Evolutionary conservation across 768 basidiomycete species (phyloP).

Genomic region (Pisolithus tinctorius): DNA sequence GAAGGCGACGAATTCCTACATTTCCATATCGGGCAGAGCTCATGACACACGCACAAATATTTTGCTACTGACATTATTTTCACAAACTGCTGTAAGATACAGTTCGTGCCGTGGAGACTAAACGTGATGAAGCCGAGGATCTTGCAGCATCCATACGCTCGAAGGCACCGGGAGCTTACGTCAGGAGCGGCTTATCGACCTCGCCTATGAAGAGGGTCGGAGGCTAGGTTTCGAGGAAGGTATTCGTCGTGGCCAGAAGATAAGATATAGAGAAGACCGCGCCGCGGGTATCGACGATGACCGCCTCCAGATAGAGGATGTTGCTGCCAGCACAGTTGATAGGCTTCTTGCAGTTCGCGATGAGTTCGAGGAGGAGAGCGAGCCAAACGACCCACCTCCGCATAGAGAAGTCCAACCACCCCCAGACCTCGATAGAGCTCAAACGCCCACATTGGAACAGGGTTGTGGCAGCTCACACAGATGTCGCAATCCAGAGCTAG

Average conservation of each 20-base stretch:
- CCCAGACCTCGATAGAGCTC: constrained; percentile 22
- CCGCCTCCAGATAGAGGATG: constrained; percentile 12
- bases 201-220: constrained; percentile 50
- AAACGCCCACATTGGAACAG: constrained; percentile 10
- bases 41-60: too few relatives aligned
- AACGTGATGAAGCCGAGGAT: constrained; percentile 44
- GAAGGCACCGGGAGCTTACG: constrained; percentile 37
- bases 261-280: constrained; percentile 25
- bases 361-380: constrained; percentile 19
- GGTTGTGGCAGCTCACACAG: constrained; percentile 14
- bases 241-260: constrained; percentile 27
- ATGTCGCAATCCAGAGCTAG: constrained; percentile 11
- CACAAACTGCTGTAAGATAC: too few relatives aligned
- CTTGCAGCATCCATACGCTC: constrained; percentile 40
- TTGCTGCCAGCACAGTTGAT: constrained; percentile 14
- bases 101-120: constrained; percentile 41
- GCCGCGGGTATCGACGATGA: constrained; percentile 9
- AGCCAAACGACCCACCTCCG: constrained; percentile 9
- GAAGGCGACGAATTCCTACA: too few relatives aligned
- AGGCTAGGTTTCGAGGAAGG: constrained; percentile 48
- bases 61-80: too few relatives aligned
- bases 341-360: constrained; percentile 18
- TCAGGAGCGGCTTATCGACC: constrained; percentile 40
- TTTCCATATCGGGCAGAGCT: too few relatives aligned
- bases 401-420: constrained; percentile 9